Conservation (phyloP, 139 green algal species). For the Parachlorella kessleri region DNA sequence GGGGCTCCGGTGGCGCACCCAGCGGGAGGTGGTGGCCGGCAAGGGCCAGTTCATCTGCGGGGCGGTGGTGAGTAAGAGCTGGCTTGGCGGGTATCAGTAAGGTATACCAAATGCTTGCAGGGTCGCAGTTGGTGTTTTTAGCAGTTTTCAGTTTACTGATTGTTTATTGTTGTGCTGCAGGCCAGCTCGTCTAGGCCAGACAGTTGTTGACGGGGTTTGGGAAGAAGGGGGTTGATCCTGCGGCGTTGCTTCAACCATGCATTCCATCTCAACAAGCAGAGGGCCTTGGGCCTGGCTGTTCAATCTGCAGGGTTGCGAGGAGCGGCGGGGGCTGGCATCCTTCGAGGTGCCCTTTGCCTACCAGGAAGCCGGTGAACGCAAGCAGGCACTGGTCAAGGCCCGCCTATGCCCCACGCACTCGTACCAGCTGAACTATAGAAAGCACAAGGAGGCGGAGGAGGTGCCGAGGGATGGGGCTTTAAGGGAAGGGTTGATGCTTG, state of each 20-base stretch:
- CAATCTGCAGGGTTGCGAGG: slow-evolving; percentile 51
- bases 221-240: no score
- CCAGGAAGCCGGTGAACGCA: slow-evolving; percentile 76
- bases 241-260: no score
- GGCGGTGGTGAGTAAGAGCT: slow-evolving; percentile 46
- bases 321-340: slow-evolving; percentile 59
- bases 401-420: slow-evolving; percentile 81
- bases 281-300: no score
- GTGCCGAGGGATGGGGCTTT: background rate
- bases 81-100: no score
- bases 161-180: no score
- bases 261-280: no score
- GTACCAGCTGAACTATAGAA: slow-evolving; percentile 83
- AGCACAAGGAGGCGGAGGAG: slow-evolving; percentile 38
- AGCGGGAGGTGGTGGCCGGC: slow-evolving; percentile 81
- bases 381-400: slow-evolving; percentile 82
- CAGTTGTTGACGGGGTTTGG: no score
- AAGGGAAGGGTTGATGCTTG: background rate
- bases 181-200: no score
- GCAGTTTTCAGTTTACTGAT: no score
- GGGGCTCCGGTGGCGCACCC: slow-evolving; percentile 86
- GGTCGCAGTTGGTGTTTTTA: no score
- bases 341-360: slow-evolving; percentile 92
- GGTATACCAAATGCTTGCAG: no score
- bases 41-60: slow-evolving; percentile 92